Conservation (phyloP, 805 yeast genomes). For the Sugiyamaella americana region DNA sequence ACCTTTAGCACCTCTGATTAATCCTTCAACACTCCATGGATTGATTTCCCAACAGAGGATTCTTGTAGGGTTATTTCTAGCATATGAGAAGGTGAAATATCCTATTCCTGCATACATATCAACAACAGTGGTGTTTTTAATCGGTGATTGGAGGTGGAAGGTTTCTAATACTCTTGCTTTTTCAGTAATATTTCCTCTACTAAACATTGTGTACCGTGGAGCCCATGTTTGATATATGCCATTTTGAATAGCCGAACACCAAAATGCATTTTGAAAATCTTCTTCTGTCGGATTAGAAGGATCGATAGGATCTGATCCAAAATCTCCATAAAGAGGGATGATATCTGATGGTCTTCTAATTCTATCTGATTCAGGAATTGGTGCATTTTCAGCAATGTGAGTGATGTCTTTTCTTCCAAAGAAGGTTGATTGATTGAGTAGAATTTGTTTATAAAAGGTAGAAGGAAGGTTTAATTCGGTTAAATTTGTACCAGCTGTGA, state of each 20-base stretch:
- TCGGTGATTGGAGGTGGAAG: constrained; percentile 16
- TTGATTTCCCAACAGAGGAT: constrained; percentile 78
- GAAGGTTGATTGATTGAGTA: constrained; percentile 15
- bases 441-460: constrained; percentile 23
- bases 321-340: constrained; percentile 56
- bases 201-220: constrained; percentile 79
- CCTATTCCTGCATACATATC: constrained; percentile 86
- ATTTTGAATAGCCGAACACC: constrained; percentile 69
- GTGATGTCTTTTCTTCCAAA: constrained; percentile 31
- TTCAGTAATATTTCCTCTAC: constrained; percentile 80
- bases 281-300: constrained; percentile 32
- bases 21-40: constrained; percentile 77
- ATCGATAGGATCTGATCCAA: constrained; percentile 37
- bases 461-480: background rate
- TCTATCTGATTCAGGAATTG: constrained; percentile 48
- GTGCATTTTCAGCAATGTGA: constrained; percentile 67
- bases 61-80: constrained; percentile 45
- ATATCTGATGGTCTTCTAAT: constrained; percentile 63
- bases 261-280: constrained; percentile 52
- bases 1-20: constrained; percentile 46
- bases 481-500: constrained; percentile 39
- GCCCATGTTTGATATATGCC: constrained; percentile 79
- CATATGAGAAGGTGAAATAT: constrained; percentile 67
- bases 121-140: constrained; percentile 42
- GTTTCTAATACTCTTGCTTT: constrained; percentile 53